A percentile compares a stretch with the other conserved stretches of the same genome.
These are phyloP conservation scores for Trichoderma simmonsii DNA, from an alignment of 2,329 filamentous ascomycete genomes.

Conservation along the genomic window DNA sequence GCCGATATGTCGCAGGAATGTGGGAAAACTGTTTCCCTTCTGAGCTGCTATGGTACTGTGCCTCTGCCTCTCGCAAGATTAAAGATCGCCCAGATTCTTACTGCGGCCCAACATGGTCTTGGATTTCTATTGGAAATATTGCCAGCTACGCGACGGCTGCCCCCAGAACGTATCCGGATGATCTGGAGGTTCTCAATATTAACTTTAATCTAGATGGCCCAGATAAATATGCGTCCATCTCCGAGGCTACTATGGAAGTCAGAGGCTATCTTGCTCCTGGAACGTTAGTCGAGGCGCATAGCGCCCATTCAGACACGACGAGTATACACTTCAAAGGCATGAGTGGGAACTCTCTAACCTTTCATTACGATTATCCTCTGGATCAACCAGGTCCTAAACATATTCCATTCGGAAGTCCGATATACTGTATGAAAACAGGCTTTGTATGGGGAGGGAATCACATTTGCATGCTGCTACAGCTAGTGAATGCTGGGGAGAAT, in stretches of 20 bases:
- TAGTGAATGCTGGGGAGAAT: not conserved
- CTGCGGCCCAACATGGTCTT: slow-evolving; percentile 18
- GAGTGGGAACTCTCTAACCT: not conserved
- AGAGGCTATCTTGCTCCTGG: not conserved
- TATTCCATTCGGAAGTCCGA: not conserved
- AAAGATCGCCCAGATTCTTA: not conserved
- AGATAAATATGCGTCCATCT: slow-evolving; percentile 11
- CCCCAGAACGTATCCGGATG: not conserved
- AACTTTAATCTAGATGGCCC: not conserved
- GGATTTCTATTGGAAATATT: slow-evolving; percentile 4
- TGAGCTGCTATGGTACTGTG: slow-evolving; percentile 14
- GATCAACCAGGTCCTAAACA: not conserved
- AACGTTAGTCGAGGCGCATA: not conserved
- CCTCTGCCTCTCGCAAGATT: not conserved
- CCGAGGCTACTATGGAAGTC: not conserved
- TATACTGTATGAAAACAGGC: slow-evolving; percentile 17
- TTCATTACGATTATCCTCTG: slow-evolving; percentile 2
- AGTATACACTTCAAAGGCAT: not conserved
- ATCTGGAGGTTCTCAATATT: not conserved
- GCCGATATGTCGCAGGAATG: slow-evolving; percentile 16
- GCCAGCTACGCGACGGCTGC: not conserved
- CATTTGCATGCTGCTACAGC: slow-evolving; percentile 9
- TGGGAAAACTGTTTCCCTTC: slow-evolving; percentile 10
- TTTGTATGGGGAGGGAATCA: slow-evolving; percentile 18
- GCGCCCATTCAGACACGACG: not conserved